Conservation (phyloP, 164 flowering plant genomes). For the Magnolia officinalis region DNA sequence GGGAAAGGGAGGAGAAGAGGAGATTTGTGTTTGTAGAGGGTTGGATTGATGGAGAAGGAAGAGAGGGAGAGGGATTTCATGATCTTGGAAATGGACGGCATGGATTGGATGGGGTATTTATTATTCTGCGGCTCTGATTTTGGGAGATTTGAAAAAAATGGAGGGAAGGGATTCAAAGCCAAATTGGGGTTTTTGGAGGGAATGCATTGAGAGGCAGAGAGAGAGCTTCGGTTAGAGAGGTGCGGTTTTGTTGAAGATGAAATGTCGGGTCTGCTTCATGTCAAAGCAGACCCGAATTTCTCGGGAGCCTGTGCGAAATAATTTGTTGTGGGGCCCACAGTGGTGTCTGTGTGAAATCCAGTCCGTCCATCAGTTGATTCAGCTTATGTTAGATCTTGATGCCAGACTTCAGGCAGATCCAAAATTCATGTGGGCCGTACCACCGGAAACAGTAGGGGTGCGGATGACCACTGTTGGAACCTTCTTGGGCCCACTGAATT, state of each 20-base stretch:
- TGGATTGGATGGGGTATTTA: slow-evolving; percentile 1
- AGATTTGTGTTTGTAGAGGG: slow-evolving; percentile 12
- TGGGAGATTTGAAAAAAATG: background rate
- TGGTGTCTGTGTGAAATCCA: too few species aligned
- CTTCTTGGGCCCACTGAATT: too few species aligned
- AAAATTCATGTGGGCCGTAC: too few species aligned
- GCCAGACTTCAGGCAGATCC: too few species aligned
- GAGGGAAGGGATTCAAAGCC: background rate
- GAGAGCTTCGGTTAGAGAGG: background rate
- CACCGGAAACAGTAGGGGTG: too few species aligned
- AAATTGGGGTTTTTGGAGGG: background rate
- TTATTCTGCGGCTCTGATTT: background rate
- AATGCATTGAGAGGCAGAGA: background rate
- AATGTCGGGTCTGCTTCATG: too few species aligned
- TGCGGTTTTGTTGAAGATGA: background rate
- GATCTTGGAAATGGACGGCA: slow-evolving; percentile 16
- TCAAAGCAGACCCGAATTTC: too few species aligned
- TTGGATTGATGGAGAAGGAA: background rate
- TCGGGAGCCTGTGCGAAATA: too few species aligned
- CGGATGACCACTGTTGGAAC: too few species aligned
- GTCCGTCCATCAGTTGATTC: too few species aligned
- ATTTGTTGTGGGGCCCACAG: too few species aligned
- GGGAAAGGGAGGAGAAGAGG: background rate
- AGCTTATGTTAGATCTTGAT: too few species aligned
- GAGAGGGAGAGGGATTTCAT: slow-evolving; percentile 32